phyloP scores from a whole-genome alignment of 768 basidiomycete genomes.

The Terana coerulea region DNA sequence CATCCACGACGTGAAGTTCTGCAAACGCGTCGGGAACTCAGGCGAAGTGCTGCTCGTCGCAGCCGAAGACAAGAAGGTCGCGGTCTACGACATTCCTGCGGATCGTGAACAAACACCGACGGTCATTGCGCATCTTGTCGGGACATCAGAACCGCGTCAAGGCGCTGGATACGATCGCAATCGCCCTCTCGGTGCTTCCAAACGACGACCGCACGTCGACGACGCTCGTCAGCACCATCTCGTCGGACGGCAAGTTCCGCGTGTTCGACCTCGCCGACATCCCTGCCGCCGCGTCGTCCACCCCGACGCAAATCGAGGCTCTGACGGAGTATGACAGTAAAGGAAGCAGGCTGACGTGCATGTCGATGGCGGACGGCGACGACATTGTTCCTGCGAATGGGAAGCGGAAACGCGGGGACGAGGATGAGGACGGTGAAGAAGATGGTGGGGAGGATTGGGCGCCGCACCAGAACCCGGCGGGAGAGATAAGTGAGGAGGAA shows the following conservation, averaged over 20 bases:
- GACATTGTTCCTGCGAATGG: slow-evolving; percentile 19
- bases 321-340: slow-evolving; percentile 77
- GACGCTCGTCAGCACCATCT: slow-evolving; percentile 70
- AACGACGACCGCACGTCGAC: slow-evolving; percentile 36
- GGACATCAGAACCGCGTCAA: slow-evolving; percentile 89
- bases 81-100: slow-evolving; percentile 63
- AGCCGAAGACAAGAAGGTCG: slow-evolving; percentile 86
- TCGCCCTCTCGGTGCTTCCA: slow-evolving; percentile 46
- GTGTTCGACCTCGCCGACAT: slow-evolving; percentile 66
- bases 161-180: slow-evolving; percentile 62
- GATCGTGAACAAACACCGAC: slow-evolving; percentile 44
- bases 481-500: slow-evolving; percentile 16
- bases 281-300: slow-evolving; percentile 26
- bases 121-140: slow-evolving; percentile 68
- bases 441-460: slow-evolving; percentile 32
- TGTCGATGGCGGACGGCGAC: slow-evolving; percentile 52
- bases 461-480: slow-evolving; percentile 16
- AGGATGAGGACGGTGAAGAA: slow-evolving; percentile 13
- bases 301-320: slow-evolving; percentile 42
- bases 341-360: slow-evolving; percentile 80
- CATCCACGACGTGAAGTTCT: slow-evolving; percentile 82
- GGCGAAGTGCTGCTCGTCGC: slow-evolving; percentile 77
- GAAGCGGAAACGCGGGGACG: slow-evolving; percentile 35
- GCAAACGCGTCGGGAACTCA: slow-evolving; percentile 47
- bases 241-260: slow-evolving; percentile 85